Base-by-base conservation (phyloP, 2,329 filamentous ascomycete genomes). In the Cladosporium sp. region DNA sequence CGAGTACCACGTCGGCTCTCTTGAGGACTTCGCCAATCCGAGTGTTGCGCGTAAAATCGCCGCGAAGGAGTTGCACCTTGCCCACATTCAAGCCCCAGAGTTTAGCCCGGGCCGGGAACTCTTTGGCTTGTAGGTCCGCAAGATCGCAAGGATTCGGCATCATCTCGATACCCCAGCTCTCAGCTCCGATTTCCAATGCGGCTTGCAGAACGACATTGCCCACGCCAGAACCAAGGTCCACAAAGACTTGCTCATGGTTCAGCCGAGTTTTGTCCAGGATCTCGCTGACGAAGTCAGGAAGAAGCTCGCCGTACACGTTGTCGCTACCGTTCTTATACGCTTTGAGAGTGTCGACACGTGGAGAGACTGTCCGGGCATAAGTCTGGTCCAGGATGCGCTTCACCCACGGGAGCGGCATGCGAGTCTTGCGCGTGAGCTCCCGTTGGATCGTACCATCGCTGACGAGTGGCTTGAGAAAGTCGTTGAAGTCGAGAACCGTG, bases 111-210 rank as follows among this genome's bases (percentile, higher is more conserved):
- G 91, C 88, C 65, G 84, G 83, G 72, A 99, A 97, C 77, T 99
- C 95, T 39, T 85, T 84, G 69, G 90, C 85, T 78, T 98, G 95
- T 28, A 88, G 84, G 28, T 90, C 87, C 8, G 92, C 95, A 34
- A 97, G 85, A 64, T 89, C 88, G 80, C 90, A 93, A 1, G 93
- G 92, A 67, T 95, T 96, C 65, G 90, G 85, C 92, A 97, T 96
- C 84, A 96, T 92, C 78, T 99, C 95, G 73, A 94, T 97, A 30
- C 95, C 95, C 89, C 93, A 97, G 77, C 91, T 94, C 76, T 97
- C 92, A 76, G 93, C 97, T 21, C 95, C 95, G 61, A 94, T 88
- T 77, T 99, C 92, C 23, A 99, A 85, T 0, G 95, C 95, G 2
- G 94, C 93, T 77, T 99, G 95, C 59, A 99, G 82, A 28, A 95